Evolutionary conservation across 352 stramenopile species (phyloP), one percentile per base, ranked within the genome.

Genomic region (Pythium chondricola): DNA sequence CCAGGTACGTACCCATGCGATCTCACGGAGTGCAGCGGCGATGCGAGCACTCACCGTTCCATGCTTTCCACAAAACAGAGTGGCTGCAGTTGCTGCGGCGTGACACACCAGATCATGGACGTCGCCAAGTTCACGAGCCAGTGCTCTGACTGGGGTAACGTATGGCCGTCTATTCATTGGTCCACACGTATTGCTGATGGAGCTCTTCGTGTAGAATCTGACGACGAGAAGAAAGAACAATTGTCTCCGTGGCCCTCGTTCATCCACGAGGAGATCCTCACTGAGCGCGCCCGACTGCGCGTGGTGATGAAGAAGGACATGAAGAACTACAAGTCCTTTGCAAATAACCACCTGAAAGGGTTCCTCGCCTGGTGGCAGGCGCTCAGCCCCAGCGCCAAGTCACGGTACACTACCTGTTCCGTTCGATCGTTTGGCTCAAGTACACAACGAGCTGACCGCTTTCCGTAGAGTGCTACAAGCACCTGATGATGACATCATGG

Each of bases 211-310:
- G 58, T 86, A 71, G 88, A 98, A 57, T 96, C 89, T 18, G 92
- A 98, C 46, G 83, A 94, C 25, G 81, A 88, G 21, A 93, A 91
- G 43, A 82, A 84, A 17, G 92, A 98, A 56, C 61, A 92, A 24
- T 78, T 77, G 18, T 96, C 88, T 1, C 70, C 88, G 16, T 95
- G 87, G 65, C 70, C 62, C 21, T 72, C 43, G 57, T 97, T 84
- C 46, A 97, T 98, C 67, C 80, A 94, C 50, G 85, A 97, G 58
- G 72, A 97, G 63, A 94, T 98, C 36, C 88, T 96, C 66, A 83
- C 75, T 11, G 89, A 98, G 58, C 74, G 92, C 4, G 82, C 94
- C 14, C 69, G 86, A 11, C 69, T 98, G 25, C 71, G 92, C 0
- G 73, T 93, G 42, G 65, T 77, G 24, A 82, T 94, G 71, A 90